Evolutionary conservation across 1,284 basidiomycete genomes (phyloP).

Genomic region (Inonotus obliquus): DNA sequence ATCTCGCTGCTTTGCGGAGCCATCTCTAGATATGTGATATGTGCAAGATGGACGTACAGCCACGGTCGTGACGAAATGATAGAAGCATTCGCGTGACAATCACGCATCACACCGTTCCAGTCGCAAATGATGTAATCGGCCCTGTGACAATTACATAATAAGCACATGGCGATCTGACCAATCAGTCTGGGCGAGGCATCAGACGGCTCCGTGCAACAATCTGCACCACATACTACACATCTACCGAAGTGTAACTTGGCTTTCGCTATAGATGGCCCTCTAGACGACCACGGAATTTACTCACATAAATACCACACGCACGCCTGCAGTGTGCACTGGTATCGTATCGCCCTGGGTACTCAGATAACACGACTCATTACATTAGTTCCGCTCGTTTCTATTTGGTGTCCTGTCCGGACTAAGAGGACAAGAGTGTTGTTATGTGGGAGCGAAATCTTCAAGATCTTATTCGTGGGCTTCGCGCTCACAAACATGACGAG

Average conservation of each 20-base stretch:
- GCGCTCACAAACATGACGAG: conserved; percentile 83
- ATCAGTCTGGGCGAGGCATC: no score
- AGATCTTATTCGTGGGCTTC: conserved; percentile 86
- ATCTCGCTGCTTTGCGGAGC: no score
- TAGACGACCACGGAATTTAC: not conserved
- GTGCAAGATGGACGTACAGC: no score
- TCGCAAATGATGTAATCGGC: no score
- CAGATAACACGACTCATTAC: not conserved
- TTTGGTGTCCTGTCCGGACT: not conserved
- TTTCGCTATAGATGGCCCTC: not conserved
- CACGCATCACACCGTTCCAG: no score
- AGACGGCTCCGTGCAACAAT: no score
- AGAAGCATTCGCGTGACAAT: no score
- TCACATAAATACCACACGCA: not conserved
- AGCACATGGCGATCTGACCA: no score
- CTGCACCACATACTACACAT: no score
- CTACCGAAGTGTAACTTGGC: not conserved
- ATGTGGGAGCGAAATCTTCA: conserved; percentile 96
- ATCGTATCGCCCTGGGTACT: not conserved
- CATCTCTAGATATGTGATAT: no score
- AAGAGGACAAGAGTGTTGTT: not conserved
- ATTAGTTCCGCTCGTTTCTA: not conserved
- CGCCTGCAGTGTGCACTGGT: not conserved
- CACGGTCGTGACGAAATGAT: no score
- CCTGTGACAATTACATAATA: no score